Percentiles rank a stretch among this genome's conserved stretches.
These are phyloP conservation scores for Orobanche coerulescens DNA, from an alignment of 257 asterid genomes.

Conservation along the genomic window DNA sequence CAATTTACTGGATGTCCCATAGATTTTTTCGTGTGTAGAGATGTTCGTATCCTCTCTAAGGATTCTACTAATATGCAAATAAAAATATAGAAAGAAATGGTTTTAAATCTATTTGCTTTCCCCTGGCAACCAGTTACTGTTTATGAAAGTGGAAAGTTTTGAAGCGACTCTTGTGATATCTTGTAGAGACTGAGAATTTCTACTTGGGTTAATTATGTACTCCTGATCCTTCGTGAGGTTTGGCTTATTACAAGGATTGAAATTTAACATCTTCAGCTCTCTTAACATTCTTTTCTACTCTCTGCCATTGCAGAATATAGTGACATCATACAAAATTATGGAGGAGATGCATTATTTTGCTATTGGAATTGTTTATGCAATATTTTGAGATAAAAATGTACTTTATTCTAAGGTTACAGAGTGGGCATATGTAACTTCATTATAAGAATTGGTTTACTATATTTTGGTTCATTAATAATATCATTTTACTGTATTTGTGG, in stretches of 20 bases:
- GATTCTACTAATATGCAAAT: not conserved
- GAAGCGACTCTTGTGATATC: not conserved
- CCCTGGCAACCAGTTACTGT: not conserved
- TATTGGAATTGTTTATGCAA: no score
- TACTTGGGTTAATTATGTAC: not conserved
- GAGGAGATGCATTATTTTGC: no score
- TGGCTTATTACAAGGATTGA: not conserved
- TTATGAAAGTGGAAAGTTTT: not conserved
- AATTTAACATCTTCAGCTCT: not conserved
- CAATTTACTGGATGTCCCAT: not conserved
- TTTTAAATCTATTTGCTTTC: not conserved
- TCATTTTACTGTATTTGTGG: no score
- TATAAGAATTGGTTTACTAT: no score
- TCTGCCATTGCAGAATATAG: no score
- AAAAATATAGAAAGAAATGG: not conserved
- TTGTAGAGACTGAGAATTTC: not conserved
- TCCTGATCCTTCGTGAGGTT: not conserved
- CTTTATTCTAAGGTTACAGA: no score
- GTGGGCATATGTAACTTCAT: no score
- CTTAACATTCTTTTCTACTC: no score
- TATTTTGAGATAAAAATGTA: no score
- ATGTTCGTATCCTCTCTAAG: not conserved
- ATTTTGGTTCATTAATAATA: no score
- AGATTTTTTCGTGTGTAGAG: not conserved
- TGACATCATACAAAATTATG: no score